Percentiles rank a stretch among this genome's conserved stretches.
phyloP scores from a whole-genome alignment of 1,139 yeast species.

The Lodderomyces orthopsilosis region DNA sequence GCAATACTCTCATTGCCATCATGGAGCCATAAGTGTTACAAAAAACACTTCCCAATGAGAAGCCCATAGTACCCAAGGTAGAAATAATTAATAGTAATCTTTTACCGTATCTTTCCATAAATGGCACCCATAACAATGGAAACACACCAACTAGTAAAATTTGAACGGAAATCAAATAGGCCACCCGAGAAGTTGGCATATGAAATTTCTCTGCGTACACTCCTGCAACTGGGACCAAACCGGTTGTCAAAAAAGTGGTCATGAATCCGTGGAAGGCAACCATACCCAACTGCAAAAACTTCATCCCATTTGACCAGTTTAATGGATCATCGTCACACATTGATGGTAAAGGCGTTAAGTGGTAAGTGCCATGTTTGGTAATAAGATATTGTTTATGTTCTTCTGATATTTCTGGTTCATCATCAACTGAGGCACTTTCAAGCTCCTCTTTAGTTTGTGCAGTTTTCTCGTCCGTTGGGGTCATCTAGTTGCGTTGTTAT shows the following conservation, averaged over 20 bases:
- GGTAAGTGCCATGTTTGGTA: constrained; percentile 17
- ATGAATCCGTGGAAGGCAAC: constrained; percentile 20
- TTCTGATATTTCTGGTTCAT: constrained; percentile 5
- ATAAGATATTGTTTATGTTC: constrained; percentile 16
- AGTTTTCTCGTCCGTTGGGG: not conserved
- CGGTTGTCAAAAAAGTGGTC: constrained; percentile 22
- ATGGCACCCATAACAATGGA: constrained; percentile 21
- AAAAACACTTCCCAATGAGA: constrained; percentile 19
- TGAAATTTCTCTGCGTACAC: constrained; percentile 12
- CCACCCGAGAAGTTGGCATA: constrained; percentile 14
- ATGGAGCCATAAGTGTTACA: constrained; percentile 14
- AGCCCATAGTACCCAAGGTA: constrained; percentile 16
- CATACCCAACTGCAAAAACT: constrained; percentile 17
- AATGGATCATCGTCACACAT: constrained; percentile 19
- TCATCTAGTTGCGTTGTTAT: not conserved
- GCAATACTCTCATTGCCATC: constrained; percentile 18
- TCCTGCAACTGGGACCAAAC: constrained; percentile 19
- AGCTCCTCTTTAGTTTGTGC: not conserved
- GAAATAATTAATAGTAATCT: constrained; percentile 15
- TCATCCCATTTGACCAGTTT: constrained; percentile 17
- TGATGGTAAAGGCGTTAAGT: constrained; percentile 19
- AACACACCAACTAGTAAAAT: constrained; percentile 19
- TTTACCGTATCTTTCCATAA: constrained; percentile 21
- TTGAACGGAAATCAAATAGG: constrained; percentile 18
- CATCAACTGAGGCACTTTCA: not conserved